These are phyloP conservation scores for Paramecium caudatum DNA, from an alignment of 73 alveolate species.

Conservation along the genomic window DNA sequence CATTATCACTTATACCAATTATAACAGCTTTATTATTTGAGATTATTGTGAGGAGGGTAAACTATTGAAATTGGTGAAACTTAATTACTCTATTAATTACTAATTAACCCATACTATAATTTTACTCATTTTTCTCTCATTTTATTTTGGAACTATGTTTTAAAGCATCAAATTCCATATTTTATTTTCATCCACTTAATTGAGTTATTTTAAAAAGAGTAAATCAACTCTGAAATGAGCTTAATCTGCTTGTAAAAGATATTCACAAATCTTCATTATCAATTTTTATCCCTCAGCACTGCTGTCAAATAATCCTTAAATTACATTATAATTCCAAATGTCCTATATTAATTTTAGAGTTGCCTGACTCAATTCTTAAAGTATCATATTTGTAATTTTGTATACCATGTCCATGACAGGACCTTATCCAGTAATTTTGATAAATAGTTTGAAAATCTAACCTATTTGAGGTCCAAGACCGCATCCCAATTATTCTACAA, in stretches of 20 bases:
- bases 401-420: conserved; percentile 34
- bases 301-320: conserved; percentile 27
- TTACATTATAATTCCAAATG: conserved; percentile 16
- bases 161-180: conserved; percentile 51
- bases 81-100: conserved; percentile 1
- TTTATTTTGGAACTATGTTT: conserved; percentile 43
- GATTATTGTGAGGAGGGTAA: background rate
- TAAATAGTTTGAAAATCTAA: conserved; percentile 33
- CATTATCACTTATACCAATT: background rate
- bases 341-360: conserved; percentile 10
- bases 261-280: conserved; percentile 47
- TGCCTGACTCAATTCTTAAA: conserved; percentile 56
- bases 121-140: conserved; percentile 48
- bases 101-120: conserved; percentile 13
- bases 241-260: conserved; percentile 39
- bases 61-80: background rate
- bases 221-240: conserved; percentile 31
- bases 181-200: conserved; percentile 45
- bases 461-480: conserved; percentile 17
- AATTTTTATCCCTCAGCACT: conserved; percentile 31
- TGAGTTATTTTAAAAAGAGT: conserved; percentile 6
- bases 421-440: too few relatives aligned
- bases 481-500: conserved; percentile 37
- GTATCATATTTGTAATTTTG: conserved; percentile 30
- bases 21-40: conserved; percentile 19